phyloP scores from a whole-genome alignment of 768 basidiomycete genomes.

The Leccinum pellstonianum region DNA sequence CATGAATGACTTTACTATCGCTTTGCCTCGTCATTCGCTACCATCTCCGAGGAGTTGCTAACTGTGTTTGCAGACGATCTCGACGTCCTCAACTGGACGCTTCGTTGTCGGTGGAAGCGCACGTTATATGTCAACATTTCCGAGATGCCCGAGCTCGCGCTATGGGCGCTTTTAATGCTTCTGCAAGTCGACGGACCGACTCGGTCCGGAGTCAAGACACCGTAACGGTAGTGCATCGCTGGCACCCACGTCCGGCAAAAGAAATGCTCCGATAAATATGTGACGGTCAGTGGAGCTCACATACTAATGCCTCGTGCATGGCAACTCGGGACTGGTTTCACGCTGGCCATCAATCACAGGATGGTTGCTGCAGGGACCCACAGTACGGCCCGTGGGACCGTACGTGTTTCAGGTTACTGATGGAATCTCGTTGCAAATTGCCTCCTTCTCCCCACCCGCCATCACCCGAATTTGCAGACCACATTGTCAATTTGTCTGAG shows the following conservation, averaged over 20 bases:
- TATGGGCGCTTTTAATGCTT: background rate
- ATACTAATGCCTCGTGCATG: background rate
- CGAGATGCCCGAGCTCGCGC: background rate
- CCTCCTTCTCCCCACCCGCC: background rate
- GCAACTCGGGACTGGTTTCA: background rate
- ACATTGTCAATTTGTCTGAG: background rate
- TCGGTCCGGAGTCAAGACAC: background rate
- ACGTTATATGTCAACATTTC: background rate
- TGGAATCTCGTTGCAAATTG: background rate
- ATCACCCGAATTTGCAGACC: background rate
- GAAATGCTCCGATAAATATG: background rate
- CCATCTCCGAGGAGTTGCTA: background rate
- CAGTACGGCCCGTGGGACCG: background rate
- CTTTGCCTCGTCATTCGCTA: background rate
- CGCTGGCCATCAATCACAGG: background rate
- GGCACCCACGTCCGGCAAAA: background rate
- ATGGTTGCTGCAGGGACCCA: background rate
- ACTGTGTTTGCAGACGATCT: background rate
- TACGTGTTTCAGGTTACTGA: background rate
- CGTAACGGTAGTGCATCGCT: background rate
- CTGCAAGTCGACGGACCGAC: background rate
- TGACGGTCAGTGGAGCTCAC: background rate
- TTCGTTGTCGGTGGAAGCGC: background rate
- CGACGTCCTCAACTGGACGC: background rate
- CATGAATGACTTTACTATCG: background rate